phyloP scores from a whole-genome alignment of 2,329 filamentous ascomycete species.

The Fusarium sp. region DNA sequence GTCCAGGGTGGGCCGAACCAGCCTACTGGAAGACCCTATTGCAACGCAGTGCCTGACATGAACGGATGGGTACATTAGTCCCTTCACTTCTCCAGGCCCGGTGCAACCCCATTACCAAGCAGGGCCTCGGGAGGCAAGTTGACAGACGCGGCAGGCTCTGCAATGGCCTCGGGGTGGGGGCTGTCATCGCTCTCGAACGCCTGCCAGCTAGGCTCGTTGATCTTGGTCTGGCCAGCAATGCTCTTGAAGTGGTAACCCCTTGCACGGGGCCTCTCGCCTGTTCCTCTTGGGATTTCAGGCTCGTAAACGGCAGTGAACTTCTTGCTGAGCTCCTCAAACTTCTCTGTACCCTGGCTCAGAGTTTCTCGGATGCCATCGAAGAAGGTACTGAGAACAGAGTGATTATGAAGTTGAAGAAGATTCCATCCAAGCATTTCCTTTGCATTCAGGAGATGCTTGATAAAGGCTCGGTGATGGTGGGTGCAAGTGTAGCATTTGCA shows the following conservation, averaged over 20 bases:
- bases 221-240: conserved; percentile 68
- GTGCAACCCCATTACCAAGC: conserved; percentile 56
- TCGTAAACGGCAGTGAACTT: conserved; percentile 67
- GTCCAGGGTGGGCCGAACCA: conserved; percentile 27
- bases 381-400: conserved; percentile 74
- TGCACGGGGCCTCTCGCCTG: conserved; percentile 78
- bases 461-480: conserved; percentile 82
- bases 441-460: conserved; percentile 85
- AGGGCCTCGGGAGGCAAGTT: conserved; percentile 51
- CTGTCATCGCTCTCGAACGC: conserved; percentile 52
- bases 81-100: conserved; percentile 61
- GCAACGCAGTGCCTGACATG: conserved; percentile 25
- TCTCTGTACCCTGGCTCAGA: conserved; percentile 62
- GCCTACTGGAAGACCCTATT: conserved; percentile 17
- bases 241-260: conserved; percentile 84
- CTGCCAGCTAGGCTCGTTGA: conserved; percentile 73
- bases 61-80: conserved; percentile 26
- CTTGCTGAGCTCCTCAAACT: conserved; percentile 63
- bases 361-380: conserved; percentile 73
- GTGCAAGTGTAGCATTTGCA: conserved; percentile 87
- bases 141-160: conserved; percentile 32
- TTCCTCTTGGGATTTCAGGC: conserved; percentile 72
- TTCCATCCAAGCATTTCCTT: conserved; percentile 98
- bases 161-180: conserved; percentile 26
- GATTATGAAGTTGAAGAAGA: conserved; percentile 90